Base-by-base conservation (phyloP, 2,329 filamentous ascomycete species). In the Colletotrichum tofieldiae region DNA sequence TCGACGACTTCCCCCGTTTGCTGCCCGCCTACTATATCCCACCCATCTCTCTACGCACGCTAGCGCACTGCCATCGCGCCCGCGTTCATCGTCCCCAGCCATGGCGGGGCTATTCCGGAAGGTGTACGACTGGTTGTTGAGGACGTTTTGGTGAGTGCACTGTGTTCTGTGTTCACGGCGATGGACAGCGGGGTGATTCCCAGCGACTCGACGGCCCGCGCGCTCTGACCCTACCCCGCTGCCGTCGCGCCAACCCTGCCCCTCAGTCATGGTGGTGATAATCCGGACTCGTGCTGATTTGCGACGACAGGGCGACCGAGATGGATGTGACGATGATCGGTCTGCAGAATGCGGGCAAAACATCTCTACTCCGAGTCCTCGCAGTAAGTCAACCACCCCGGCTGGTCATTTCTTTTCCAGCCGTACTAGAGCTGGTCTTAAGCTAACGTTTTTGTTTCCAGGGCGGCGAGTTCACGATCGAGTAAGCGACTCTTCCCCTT, bases 241-340 rank as follows among this genome's bases (percentile, higher is more conserved):
- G 65, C 43, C 41, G 45, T 61, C 59, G 51, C 67, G 62, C 56
- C 62, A 61, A 67, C 61, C 23, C 41, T 59, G 43, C 71, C 62
- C 55, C 54, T 67, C 56, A 56, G 43, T 43, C 52, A 52, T 32
- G 58, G 35, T 47, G 56, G 47, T 49, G 52, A 59, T 58, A 14
- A 29, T 58, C 39, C n/a, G 58, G 65, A 54, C 71, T 67, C 59
- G 45, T 65, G 70, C 75, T 76, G 71, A 76, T 71, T 76, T 75
- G 74, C 67, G 74, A 43, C n/a, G 55, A 58, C 67, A 98, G 96
- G 96, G 95, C 96, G 77, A 97, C 95, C 76, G 96, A 99, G 87
- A 98, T 99, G 95, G 96, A 99, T 85, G 96, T 99, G 81, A 98
- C 96, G 77, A 97, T 99, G 93, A 96, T 99, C 82, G 96, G 96